These are phyloP conservation scores for Hydnomerulius pinastri DNA, from an alignment of 768 basidiomycete genomes.

Conservation along the genomic window DNA sequence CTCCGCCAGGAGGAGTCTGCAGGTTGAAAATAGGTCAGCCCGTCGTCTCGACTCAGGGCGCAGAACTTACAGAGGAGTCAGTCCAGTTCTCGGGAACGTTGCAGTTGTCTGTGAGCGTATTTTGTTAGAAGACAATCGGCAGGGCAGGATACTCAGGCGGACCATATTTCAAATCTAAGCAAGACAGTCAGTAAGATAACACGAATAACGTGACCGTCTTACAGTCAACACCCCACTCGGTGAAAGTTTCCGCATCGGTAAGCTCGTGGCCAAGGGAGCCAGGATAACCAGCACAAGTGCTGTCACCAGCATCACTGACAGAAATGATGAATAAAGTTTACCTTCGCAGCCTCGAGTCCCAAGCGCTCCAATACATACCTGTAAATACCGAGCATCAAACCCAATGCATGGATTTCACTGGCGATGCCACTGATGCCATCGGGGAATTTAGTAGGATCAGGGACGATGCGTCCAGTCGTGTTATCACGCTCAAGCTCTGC, in stretches of 20 bases:
- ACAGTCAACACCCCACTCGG: conserved; percentile 56
- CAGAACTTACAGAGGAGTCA: conserved; percentile 39
- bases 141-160: conserved; percentile 2
- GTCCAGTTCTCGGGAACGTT: conserved; percentile 54
- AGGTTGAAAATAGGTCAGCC: not conserved
- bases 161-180: conserved; percentile 53
- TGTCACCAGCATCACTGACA: conserved; percentile 51
- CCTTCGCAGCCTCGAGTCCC: not conserved
- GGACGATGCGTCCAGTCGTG: conserved; percentile 43
- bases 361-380: conserved; percentile 32
- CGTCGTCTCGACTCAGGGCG: not conserved
- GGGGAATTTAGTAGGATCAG: conserved; percentile 55
- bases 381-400: conserved; percentile 54
- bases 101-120: conserved; percentile 46
- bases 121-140: not conserved
- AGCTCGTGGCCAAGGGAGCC: conserved; percentile 53
- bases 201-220: conserved; percentile 1
- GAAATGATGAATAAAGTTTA: not conserved
- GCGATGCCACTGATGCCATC: conserved; percentile 50
- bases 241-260: conserved; percentile 53
- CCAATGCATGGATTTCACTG: conserved; percentile 45
- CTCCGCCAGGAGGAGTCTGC: conserved; percentile 38
- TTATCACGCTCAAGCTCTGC: conserved; percentile 41
- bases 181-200: not conserved
- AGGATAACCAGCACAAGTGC: conserved; percentile 56